A percentile compares a stretch with the other conserved stretches of the same genome.
Evolutionary conservation across 2,329 filamentous ascomycete genomes (phyloP).

Genomic region (Fusarium sambucinum): DNA sequence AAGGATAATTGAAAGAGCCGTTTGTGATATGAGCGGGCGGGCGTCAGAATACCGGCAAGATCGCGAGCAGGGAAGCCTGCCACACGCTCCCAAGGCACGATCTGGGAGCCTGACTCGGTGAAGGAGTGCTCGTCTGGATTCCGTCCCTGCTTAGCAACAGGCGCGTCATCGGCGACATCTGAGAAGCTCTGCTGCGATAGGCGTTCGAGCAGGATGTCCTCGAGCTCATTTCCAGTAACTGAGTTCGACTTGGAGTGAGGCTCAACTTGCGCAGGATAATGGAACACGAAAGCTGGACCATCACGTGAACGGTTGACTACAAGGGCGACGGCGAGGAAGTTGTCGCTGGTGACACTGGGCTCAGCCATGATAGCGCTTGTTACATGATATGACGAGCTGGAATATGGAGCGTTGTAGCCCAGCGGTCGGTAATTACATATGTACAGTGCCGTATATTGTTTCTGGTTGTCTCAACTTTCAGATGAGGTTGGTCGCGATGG

Average conservation of each 20-base stretch:
- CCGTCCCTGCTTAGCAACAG: constrained; percentile 62
- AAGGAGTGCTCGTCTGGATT: constrained; percentile 68
- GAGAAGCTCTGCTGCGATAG: constrained; percentile 56
- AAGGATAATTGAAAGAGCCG: constrained; percentile 84
- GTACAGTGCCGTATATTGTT: background rate
- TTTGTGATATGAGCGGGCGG: constrained; percentile 81
- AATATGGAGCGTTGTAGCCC: background rate
- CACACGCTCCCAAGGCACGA: constrained; percentile 78
- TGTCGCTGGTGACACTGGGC: constrained; percentile 65
- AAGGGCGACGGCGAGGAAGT: constrained; percentile 77
- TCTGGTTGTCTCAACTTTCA: background rate
- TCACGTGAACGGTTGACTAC: constrained; percentile 80
- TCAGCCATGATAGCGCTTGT: constrained; percentile 52
- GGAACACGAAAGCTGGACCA: constrained; percentile 85
- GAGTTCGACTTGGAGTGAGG: constrained; percentile 52
- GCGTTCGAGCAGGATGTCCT: constrained; percentile 65
- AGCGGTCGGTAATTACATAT: constrained; percentile 9
- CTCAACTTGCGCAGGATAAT: constrained; percentile 78
- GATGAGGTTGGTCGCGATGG: constrained; percentile 25
- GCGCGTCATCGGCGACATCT: constrained; percentile 53
- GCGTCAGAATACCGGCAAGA: constrained; percentile 83
- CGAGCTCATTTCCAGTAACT: constrained; percentile 57
- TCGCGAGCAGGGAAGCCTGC: constrained; percentile 81
- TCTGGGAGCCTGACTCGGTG: constrained; percentile 67
- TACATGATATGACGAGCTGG: constrained; percentile 38